Evolutionary conservation across 192 early-diverging fungal genomes (phyloP).

Genomic region (Neocallimastix lanati): DNA sequence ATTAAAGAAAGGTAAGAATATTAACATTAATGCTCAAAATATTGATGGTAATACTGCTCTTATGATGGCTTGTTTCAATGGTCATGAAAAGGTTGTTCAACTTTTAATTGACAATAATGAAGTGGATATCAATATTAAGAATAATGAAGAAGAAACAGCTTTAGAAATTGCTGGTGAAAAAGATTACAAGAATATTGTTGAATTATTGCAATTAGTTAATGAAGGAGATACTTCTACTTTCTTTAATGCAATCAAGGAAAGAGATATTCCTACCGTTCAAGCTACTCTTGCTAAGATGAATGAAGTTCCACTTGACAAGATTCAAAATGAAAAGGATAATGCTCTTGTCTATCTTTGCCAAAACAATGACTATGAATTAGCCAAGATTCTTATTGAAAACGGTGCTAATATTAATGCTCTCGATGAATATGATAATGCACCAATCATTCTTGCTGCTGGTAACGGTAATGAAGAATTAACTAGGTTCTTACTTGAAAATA

Average conservation of each 20-base stretch:
- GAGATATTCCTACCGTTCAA: neutral
- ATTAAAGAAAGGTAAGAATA: neutral
- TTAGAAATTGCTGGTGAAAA: neutral
- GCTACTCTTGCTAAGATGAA: neutral
- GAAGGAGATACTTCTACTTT: neutral
- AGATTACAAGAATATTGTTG: neutral
- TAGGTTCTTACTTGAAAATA: neutral
- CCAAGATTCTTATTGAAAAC: neutral
- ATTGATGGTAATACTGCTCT: neutral
- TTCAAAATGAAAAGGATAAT: neutral
- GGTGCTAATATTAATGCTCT: neutral
- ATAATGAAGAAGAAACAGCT: neutral
- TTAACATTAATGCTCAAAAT: too few species aligned
- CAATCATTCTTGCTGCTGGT: neutral
- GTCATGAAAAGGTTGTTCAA: neutral
- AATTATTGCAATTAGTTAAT: neutral
- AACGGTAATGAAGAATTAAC: neutral
- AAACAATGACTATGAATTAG: neutral
- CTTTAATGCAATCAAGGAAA: neutral
- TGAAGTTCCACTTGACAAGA: neutral
- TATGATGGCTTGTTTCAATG: neutral
- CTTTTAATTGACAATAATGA: neutral
- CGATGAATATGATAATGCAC: neutral
- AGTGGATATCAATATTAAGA: neutral
- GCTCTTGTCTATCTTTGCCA: neutral